Evolutionary conservation across 2,329 filamentous ascomycete species (phyloP).

Genomic region (Fusarium sp.): DNA sequence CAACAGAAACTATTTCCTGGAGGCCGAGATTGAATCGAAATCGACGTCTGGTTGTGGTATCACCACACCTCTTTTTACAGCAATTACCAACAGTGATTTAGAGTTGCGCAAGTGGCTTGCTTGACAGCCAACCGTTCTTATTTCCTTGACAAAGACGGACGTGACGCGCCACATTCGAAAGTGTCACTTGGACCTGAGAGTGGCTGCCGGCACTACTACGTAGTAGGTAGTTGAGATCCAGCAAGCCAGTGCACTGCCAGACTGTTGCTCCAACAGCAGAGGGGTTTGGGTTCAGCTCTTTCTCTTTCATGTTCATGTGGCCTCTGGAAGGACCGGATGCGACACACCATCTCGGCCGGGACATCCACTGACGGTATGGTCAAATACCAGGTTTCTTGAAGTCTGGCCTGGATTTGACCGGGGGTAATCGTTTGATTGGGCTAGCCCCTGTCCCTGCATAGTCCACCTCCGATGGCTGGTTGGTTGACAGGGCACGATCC

Average conservation of each 20-base stretch:
- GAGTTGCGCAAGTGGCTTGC: conserved; percentile 34
- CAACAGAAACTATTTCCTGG: conserved; percentile 21
- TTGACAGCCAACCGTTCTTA: conserved; percentile 26
- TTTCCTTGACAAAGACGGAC: conserved; percentile 5
- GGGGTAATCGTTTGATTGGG: conserved; percentile 18
- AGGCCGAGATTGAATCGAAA: background rate
- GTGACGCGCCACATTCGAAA: conserved; percentile 23
- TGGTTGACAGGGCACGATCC: background rate
- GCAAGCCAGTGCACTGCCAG: background rate
- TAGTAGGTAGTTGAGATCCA: background rate
- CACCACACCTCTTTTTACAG: background rate
- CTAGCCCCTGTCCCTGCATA: conserved; percentile 36
- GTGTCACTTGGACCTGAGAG: conserved; percentile 18
- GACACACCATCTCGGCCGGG: conserved; percentile 39
- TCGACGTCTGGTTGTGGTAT: background rate
- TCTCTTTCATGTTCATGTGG: conserved; percentile 5
- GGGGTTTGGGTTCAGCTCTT: conserved; percentile 12
- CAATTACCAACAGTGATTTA: conserved; percentile 20
- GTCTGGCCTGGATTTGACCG: conserved; percentile 13
- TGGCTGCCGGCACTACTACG: conserved; percentile 14
- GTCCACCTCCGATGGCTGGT: background rate
- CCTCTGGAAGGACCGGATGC: conserved; percentile 18
- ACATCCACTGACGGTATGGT: conserved; percentile 35
- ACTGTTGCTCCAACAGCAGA: background rate
- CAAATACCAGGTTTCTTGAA: conserved; percentile 23